phyloP scores from a whole-genome alignment of 768 basidiomycete genomes.

The Leccinellum albellum region DNA sequence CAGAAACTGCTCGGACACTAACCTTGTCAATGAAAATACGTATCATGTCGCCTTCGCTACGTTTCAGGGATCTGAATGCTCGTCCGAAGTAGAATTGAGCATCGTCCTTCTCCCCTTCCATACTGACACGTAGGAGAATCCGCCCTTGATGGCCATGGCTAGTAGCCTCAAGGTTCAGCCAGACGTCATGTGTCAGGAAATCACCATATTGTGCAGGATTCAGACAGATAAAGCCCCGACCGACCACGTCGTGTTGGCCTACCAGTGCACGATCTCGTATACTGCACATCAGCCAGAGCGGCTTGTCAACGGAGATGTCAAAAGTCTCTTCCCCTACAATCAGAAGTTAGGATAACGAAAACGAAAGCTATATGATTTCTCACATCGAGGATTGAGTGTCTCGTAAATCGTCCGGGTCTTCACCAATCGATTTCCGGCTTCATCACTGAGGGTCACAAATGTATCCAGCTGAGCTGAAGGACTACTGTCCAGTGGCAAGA shows the following conservation, averaged over 20 bases:
- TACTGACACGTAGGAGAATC: conserved; percentile 83
- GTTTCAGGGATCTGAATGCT: conserved; percentile 88
- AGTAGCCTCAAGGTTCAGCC: conserved; percentile 80
- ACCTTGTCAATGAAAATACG: conserved; percentile 97
- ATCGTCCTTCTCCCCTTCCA: conserved; percentile 99
- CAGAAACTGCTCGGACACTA: neutral
- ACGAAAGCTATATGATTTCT: conserved; percentile 27
- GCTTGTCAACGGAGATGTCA: conserved; percentile 88
- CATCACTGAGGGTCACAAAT: conserved; percentile 92
- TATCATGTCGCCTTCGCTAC: conserved; percentile 94
- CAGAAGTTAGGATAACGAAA: conserved; percentile 3
- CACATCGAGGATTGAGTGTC: conserved; percentile 84
- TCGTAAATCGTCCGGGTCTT: conserved; percentile 98
- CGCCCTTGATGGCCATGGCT: conserved; percentile 55
- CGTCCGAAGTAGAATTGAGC: conserved; percentile 96
- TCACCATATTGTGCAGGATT: conserved; percentile 88
- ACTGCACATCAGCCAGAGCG: conserved; percentile 97
- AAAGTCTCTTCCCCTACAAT: conserved; percentile 91
- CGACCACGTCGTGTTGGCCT: conserved; percentile 91
- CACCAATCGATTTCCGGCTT: conserved; percentile 81
- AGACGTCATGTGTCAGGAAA: conserved; percentile 84
- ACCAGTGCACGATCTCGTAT: conserved; percentile 86
- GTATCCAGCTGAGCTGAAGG: conserved; percentile 83
- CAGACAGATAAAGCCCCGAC: conserved; percentile 87
- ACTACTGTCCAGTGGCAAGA: conserved; percentile 72